These are phyloP conservation scores for Xylaria sp. DNA, from an alignment of 2,329 filamentous ascomycete species.

Conservation along the genomic window DNA sequence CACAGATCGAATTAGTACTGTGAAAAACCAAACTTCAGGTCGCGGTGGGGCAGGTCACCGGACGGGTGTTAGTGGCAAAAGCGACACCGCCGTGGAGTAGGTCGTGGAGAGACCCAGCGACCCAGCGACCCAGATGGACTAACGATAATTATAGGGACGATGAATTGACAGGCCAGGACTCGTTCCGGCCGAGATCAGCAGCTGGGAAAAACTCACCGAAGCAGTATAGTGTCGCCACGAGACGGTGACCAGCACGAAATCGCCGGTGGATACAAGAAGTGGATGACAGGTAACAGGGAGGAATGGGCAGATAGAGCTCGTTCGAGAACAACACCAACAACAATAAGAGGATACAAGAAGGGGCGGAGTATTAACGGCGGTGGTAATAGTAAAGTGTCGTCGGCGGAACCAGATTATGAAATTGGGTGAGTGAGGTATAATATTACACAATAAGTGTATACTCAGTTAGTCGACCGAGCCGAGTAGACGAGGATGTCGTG, in stretches of 20 bases:
- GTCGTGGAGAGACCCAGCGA: slow-evolving; percentile 21
- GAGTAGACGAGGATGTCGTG: slow-evolving; percentile 25
- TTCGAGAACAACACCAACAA: slow-evolving; percentile 6
- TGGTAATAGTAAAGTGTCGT: background rate
- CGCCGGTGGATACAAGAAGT: slow-evolving; percentile 28
- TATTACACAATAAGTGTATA: slow-evolving; percentile 16
- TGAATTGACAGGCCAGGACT: slow-evolving; percentile 42
- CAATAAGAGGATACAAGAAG: background rate
- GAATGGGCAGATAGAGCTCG: slow-evolving; percentile 2
- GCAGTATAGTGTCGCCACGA: slow-evolving; percentile 39
- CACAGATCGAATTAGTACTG: slow-evolving; percentile 40
- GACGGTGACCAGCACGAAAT: slow-evolving; percentile 35
- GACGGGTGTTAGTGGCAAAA: slow-evolving; percentile 44
- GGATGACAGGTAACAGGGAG: slow-evolving; percentile 20
- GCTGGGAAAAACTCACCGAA: slow-evolving; percentile 38
- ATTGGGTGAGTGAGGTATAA: slow-evolving; percentile 13
- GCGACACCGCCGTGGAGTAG: slow-evolving; percentile 37
- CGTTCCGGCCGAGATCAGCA: slow-evolving; percentile 43
- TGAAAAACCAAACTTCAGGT: slow-evolving; percentile 37
- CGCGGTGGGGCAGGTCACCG: slow-evolving; percentile 42
- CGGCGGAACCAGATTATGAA: background rate
- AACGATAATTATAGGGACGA: slow-evolving; percentile 37
- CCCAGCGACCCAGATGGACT: slow-evolving; percentile 34
- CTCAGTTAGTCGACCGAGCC: slow-evolving; percentile 19
- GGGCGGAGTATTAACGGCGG: background rate